A percentile compares a stretch with the other conserved stretches of the same genome.
Conservation (phyloP, 192 early-diverging fungal species). For the Rhizophagus sp. region DNA sequence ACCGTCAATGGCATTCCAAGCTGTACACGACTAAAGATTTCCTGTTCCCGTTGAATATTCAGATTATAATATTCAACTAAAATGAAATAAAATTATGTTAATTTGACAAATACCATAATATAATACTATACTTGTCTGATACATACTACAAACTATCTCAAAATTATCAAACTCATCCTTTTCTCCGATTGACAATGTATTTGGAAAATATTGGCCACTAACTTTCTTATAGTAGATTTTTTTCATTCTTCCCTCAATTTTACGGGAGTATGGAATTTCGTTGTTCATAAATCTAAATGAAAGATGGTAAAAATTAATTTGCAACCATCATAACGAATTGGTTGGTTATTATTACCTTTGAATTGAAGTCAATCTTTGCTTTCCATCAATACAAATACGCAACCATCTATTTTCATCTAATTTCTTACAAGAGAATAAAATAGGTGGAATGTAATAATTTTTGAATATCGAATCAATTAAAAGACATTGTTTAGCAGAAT, state of each 20-base stretch:
- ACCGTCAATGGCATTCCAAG: constrained; percentile 32
- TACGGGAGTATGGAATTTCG: constrained; percentile 29
- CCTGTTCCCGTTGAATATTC: constrained; percentile 23
- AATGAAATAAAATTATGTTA: not conserved
- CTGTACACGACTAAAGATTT: constrained; percentile 38
- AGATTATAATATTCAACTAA: constrained; percentile 35
- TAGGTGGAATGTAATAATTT: constrained; percentile 37
- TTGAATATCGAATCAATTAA: constrained; percentile 38
- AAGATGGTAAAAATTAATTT: not conserved
- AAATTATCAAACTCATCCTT: constrained; percentile 19
- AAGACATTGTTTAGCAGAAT: constrained; percentile 21
- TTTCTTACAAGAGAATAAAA: constrained; percentile 30
- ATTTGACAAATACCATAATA: not conserved
- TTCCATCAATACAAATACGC: constrained; percentile 32
- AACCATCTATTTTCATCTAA: constrained; percentile 6
- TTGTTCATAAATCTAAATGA: constrained; percentile 36
- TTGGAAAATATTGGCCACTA: not conserved
- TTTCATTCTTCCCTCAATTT: not conserved
- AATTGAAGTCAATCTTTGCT: constrained; percentile 36
- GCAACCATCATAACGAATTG: too few species aligned
- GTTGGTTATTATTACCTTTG: constrained; percentile 19
- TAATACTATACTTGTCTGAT: not conserved
- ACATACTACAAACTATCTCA: constrained; percentile 33
- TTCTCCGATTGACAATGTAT: not conserved
- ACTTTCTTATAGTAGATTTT: constrained; percentile 15